A percentile compares a stretch with the other conserved stretches of the same genome.
These are phyloP conservation scores for Xerocomus potaroensis DNA, from an alignment of 768 basidiomycete genomes.

Conservation along the genomic window DNA sequence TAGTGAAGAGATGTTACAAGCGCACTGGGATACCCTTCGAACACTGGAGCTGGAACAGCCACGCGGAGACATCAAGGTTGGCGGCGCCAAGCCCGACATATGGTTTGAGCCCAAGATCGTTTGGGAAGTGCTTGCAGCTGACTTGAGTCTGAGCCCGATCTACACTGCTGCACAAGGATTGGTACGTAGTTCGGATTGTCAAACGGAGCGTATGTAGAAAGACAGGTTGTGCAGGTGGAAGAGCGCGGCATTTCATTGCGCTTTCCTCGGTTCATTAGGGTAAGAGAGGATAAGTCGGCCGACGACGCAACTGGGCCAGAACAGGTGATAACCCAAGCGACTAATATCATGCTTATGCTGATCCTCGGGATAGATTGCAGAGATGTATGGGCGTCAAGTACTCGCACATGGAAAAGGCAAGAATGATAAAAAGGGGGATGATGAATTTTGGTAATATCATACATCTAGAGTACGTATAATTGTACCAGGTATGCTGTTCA, in stretches of 20 bases:
- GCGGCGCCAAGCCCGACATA: constrained; percentile 92
- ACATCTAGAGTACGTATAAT: constrained; percentile 6
- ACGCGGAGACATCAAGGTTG: constrained; percentile 81
- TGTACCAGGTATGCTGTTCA: constrained; percentile 14
- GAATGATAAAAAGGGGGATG: constrained; percentile 58
- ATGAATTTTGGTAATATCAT: constrained; percentile 68
- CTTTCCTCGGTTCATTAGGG: constrained; percentile 90
- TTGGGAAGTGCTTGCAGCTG: constrained; percentile 98
- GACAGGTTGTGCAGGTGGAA: constrained; percentile 56
- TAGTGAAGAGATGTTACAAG: constrained; percentile 82
- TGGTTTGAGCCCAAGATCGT: constrained; percentile 98
- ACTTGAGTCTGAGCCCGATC: constrained; percentile 92
- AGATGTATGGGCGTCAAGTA: constrained; percentile 90
- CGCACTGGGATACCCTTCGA: constrained; percentile 77
- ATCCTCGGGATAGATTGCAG: constrained; percentile 59
- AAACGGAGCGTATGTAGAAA: constrained; percentile 1
- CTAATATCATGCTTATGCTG: constrained; percentile 1
- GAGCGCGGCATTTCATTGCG: constrained; percentile 92
- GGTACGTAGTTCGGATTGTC: constrained; percentile 42
- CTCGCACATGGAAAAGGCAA: constrained; percentile 75
- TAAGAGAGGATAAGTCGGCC: constrained; percentile 89
- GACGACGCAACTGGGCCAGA: constrained; percentile 94
- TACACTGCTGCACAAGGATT: constrained; percentile 93
- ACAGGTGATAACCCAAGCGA: constrained; percentile 51
- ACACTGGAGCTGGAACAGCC: constrained; percentile 67